phyloP scores from a whole-genome alignment of 352 stramenopile genomes.

The Pythium sp. region DNA sequence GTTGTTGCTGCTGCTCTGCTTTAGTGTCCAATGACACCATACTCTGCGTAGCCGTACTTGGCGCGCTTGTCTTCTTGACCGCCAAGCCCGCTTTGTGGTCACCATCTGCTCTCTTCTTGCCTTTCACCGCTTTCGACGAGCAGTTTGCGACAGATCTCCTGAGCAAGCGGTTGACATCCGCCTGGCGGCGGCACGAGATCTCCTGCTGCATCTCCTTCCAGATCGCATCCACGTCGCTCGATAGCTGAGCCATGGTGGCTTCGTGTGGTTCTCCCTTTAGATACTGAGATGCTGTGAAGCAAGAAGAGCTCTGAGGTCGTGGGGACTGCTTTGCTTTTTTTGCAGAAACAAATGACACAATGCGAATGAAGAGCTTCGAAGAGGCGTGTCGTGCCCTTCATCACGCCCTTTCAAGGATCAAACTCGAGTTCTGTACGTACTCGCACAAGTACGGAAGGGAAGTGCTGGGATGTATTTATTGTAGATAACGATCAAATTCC shows the following conservation, averaged over 20 bases:
- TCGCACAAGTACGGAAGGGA: background rate
- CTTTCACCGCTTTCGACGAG: constrained; percentile 8
- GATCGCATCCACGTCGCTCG: constrained; percentile 30
- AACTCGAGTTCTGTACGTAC: background rate
- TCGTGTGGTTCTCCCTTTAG: background rate
- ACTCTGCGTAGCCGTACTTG: background rate
- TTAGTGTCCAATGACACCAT: background rate
- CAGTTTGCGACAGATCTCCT: constrained; percentile 36
- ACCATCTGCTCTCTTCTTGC: background rate
- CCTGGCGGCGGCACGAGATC: constrained; percentile 8
- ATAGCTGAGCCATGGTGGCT: background rate
- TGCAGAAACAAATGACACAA: background rate
- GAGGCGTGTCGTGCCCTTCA: background rate
- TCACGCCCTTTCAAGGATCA: background rate
- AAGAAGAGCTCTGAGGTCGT: background rate
- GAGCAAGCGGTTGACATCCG: constrained; percentile 32
- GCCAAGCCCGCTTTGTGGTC: no score
- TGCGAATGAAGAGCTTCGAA: background rate
- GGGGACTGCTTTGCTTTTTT: background rate
- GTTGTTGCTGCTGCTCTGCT: background rate
- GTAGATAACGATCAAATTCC: background rate
- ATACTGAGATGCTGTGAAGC: background rate
- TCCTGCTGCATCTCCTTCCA: constrained; percentile 52
- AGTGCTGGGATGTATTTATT: background rate
- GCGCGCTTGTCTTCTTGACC: background rate